phyloP scores from a whole-genome alignment of 108 stramenopile species.

The Ochromonas danica region DNA sequence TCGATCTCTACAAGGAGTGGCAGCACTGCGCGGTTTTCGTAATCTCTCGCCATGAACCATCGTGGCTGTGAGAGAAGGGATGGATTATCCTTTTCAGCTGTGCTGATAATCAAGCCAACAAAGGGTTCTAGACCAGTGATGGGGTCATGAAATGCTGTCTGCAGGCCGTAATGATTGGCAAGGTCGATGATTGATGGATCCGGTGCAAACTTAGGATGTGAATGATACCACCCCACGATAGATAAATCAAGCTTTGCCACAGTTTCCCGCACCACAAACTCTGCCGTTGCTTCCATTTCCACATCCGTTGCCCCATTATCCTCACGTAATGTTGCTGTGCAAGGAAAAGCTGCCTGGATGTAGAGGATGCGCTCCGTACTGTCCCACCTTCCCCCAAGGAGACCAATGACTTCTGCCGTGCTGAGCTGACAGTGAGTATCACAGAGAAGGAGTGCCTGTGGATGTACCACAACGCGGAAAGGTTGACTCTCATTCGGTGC shows the following conservation, averaged over 20 bases:
- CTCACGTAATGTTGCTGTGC: conserved; percentile 49
- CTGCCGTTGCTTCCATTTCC: conserved; percentile 66
- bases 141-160: conserved; percentile 54
- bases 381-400: conserved; percentile 62
- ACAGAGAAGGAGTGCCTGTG: conserved; percentile 54
- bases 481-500: conserved; percentile 5
- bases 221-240: conserved; percentile 66
- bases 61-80: too few relatives aligned
- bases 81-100: too few relatives aligned
- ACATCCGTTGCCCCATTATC: conserved; percentile 63
- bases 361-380: conserved; percentile 48
- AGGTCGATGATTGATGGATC: conserved; percentile 63
- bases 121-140: conserved; percentile 25
- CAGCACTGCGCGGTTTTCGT: too few relatives aligned
- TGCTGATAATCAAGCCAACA: conserved; percentile 39
- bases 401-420: conserved; percentile 64
- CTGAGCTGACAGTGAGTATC: conserved; percentile 66
- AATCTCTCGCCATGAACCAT: too few relatives aligned
- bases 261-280: conserved; percentile 55
- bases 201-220: conserved; percentile 54
- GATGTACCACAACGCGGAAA: conserved; percentile 40
- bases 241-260: conserved; percentile 51
- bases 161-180: conserved; percentile 61
- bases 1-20: too few relatives aligned
- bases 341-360: conserved; percentile 64